A percentile compares a stretch with the other conserved stretches of the same genome.
These are phyloP conservation scores for Murraya paniculata DNA, from an alignment of 345 rosid species.

Conservation along the genomic window DNA sequence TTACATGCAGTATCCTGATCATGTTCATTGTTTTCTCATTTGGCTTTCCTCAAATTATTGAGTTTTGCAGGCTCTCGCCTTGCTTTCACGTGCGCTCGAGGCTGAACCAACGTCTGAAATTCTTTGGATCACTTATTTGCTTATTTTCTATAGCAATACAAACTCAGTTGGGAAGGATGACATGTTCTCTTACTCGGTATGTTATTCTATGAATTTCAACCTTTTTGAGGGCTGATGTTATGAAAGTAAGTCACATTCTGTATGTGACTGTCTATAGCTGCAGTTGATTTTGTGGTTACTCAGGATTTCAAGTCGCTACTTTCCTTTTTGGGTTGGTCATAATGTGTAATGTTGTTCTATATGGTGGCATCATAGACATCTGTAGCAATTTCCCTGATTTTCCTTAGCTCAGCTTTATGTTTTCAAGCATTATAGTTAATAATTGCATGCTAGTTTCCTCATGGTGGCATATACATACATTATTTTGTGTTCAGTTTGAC, in stretches of 20 bases:
- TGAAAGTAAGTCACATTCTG: constrained; percentile 7
- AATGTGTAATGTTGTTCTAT: background rate
- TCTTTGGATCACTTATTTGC: constrained; percentile 80
- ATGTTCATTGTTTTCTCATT: background rate
- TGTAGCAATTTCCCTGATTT: background rate
- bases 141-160: constrained; percentile 48
- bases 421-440: background rate
- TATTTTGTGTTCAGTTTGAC: background rate
- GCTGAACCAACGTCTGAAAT: constrained; percentile 65
- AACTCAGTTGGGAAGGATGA: constrained; percentile 54
- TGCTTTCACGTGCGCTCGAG: constrained; percentile 79
- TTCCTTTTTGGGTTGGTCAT: background rate
- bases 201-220: constrained; percentile 26
- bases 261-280: constrained; percentile 7
- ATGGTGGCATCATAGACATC: background rate
- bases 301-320: background rate
- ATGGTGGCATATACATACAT: too few relatives aligned
- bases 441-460: background rate
- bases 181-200: constrained; percentile 76
- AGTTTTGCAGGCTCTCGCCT: constrained; percentile 66
- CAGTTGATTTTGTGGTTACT: background rate
- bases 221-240: constrained; percentile 2
- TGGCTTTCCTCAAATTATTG: constrained; percentile 14
- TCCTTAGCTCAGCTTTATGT: background rate
- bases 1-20: constrained; percentile 12